phyloP scores from a whole-genome alignment of 495 filamentous ascomycete species.

The Hypomontagnella monticulosa region DNA sequence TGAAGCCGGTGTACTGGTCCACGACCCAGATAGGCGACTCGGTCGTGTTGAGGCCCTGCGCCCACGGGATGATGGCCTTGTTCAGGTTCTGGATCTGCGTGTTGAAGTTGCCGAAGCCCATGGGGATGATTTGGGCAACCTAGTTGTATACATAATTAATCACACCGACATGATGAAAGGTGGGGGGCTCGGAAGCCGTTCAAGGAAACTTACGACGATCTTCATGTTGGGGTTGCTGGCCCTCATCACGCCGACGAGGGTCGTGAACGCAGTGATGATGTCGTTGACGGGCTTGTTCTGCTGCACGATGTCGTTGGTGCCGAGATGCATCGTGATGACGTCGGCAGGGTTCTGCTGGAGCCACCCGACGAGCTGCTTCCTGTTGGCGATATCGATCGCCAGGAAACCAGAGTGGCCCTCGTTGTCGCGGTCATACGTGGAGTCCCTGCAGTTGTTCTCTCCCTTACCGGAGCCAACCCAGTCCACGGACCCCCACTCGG shows the following conservation, averaged over 20 bases:
- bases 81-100: conserved; percentile 56
- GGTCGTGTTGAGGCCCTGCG: conserved; percentile 54
- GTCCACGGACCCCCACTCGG: conserved; percentile 54
- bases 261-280: conserved; percentile 59
- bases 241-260: conserved; percentile 57
- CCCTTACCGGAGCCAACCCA: conserved; percentile 57
- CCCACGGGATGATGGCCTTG: conserved; percentile 59
- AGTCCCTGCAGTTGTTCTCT: conserved; percentile 51
- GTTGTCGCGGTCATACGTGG: conserved; percentile 58
- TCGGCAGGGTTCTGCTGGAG: conserved; percentile 58
- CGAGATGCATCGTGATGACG: conserved; percentile 62
- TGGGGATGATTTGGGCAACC: conserved; percentile 65
- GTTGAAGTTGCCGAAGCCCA: conserved; percentile 50
- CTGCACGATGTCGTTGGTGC: conserved; percentile 62
- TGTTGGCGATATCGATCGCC: conserved; percentile 60
- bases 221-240: conserved; percentile 58
- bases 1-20: conserved; percentile 60
- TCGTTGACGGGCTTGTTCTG: conserved; percentile 53
- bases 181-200: background rate
- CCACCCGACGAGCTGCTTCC: conserved; percentile 60
- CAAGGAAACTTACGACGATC: conserved; percentile 56
- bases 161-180: background rate
- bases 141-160: conserved; percentile 34
- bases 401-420: conserved; percentile 65
- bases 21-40: conserved; percentile 62